Percentiles rank a stretch among this genome's conserved stretches.
phyloP scores from a whole-genome alignment of 345 rosid species.

The Erysimum cheiranthoides region DNA sequence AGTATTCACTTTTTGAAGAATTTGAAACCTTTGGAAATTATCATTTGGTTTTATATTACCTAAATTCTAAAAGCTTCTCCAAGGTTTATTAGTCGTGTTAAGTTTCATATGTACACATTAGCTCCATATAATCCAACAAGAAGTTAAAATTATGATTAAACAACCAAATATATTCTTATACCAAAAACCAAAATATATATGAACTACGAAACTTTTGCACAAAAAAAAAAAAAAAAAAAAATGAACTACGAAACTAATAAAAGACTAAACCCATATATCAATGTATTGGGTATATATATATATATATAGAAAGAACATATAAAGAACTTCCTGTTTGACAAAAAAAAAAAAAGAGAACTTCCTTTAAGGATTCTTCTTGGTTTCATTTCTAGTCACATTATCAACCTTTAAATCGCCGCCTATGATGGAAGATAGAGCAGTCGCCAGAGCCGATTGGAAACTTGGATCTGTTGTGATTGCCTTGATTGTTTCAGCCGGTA shows the following conservation, averaged over 20 bases:
- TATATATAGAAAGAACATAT: constrained; percentile 2
- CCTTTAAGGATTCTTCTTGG: constrained; percentile 38
- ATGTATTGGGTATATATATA: constrained; percentile 15
- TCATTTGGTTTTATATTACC: not conserved
- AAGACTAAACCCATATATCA: constrained; percentile 14
- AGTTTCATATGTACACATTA: constrained; percentile 37
- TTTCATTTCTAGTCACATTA: constrained; percentile 31
- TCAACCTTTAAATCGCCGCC: constrained; percentile 42
- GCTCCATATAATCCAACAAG: constrained; percentile 31
- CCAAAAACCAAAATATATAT: constrained; percentile 3
- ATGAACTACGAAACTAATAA: constrained; percentile 32
- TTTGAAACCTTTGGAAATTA: not conserved
- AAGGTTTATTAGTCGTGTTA: not conserved
- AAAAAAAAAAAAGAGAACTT: no score
- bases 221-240: no score
- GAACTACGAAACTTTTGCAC: constrained; percentile 34
- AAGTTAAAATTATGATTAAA: constrained; percentile 4
- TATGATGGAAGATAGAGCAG: constrained; percentile 79
- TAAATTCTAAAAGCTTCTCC: not conserved
- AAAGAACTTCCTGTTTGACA: no score
- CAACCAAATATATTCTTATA: not conserved
- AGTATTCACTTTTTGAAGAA: not conserved
- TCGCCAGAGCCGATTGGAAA: constrained; percentile 78
- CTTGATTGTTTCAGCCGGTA: constrained; percentile 56
- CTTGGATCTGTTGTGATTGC: constrained; percentile 80